A percentile compares a stretch with the other conserved stretches of the same genome.
These are phyloP conservation scores for Cryptosporidium parvum DNA, from an alignment of 169 alveolate species.

Conservation along the genomic window DNA sequence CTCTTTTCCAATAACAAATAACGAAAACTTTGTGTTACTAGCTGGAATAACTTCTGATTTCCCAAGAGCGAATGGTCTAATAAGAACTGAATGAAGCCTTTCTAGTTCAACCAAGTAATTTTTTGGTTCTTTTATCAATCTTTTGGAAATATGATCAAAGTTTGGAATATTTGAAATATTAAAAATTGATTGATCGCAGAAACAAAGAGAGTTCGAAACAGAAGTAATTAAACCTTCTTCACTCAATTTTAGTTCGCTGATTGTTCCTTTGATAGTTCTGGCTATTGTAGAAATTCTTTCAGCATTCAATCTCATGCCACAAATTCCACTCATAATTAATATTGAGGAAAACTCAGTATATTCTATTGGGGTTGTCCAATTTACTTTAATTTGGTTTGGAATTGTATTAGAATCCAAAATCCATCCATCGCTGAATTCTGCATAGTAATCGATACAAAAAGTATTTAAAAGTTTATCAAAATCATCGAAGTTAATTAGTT, in stretches of 20 bases:
- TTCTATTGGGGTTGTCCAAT: conserved; percentile 72
- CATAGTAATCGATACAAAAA: conserved; percentile 63
- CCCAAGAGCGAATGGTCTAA: conserved; percentile 2
- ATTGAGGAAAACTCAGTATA: conserved; percentile 42
- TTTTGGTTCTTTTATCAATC: conserved; percentile 21
- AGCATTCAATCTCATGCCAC: conserved; percentile 24
- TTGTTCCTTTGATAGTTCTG: conserved; percentile 41
- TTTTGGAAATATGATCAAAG: conserved; percentile 12
- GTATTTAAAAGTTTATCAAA: conserved; percentile 47
- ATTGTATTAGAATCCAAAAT: conserved; percentile 51
- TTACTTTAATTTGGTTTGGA: conserved; percentile 62
- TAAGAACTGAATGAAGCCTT: conserved; percentile 9
- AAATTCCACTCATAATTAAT: conserved; percentile 52
- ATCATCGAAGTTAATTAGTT: conserved; percentile 29
- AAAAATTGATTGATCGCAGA: conserved; percentile 17
- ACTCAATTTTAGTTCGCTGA: conserved; percentile 28
- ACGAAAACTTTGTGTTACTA: conserved; percentile 28
- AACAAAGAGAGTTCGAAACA: conserved; percentile 56
- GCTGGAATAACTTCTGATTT: neutral
- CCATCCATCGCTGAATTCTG: conserved; percentile 52
- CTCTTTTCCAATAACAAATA: conserved; percentile 45
- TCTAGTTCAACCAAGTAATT: conserved; percentile 24
- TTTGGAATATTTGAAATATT: conserved; percentile 58
- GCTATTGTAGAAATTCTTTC: conserved; percentile 53
- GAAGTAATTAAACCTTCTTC: conserved; percentile 42